phyloP scores from a whole-genome alignment of 1,139 yeast species.

The Spathaspora jeffriesii region DNA sequence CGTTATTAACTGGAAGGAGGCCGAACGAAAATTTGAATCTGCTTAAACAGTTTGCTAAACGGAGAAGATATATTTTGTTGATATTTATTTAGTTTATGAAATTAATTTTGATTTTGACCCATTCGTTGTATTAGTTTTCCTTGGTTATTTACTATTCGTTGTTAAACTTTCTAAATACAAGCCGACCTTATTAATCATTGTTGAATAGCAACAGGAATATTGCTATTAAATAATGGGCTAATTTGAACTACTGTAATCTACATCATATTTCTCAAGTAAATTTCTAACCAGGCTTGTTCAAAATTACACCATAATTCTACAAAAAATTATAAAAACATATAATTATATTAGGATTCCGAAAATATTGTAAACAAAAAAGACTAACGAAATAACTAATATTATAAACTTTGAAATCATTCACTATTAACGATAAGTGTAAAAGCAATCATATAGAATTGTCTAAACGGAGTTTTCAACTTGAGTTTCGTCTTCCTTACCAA shows the following conservation, averaged over 20 bases:
- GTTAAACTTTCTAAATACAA: too few relatives aligned
- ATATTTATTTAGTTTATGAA: not conserved
- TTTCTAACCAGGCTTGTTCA: too few relatives aligned
- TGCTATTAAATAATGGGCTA: too few relatives aligned
- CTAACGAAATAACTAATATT: not conserved
- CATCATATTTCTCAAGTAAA: too few relatives aligned
- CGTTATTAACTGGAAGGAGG: conserved; percentile 96
- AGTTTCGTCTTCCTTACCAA: conserved; percentile 10
- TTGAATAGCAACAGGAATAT: too few relatives aligned
- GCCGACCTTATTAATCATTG: too few relatives aligned
- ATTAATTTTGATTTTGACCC: not conserved
- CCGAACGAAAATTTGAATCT: conserved; percentile 58
- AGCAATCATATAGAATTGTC: conserved; percentile 2
- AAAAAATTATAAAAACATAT: not conserved
- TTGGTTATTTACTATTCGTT: too few relatives aligned
- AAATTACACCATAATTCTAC: not conserved
- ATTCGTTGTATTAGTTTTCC: too few relatives aligned
- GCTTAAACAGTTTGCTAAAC: not conserved
- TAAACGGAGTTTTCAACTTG: conserved; percentile 8
- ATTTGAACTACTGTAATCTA: too few relatives aligned
- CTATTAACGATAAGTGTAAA: not conserved
- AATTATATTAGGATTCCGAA: not conserved
- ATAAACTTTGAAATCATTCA: not conserved
- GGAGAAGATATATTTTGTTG: not conserved
- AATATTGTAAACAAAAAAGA: not conserved